phyloP scores from a whole-genome alignment of 768 basidiomycete genomes.

The Russula sp. region DNA sequence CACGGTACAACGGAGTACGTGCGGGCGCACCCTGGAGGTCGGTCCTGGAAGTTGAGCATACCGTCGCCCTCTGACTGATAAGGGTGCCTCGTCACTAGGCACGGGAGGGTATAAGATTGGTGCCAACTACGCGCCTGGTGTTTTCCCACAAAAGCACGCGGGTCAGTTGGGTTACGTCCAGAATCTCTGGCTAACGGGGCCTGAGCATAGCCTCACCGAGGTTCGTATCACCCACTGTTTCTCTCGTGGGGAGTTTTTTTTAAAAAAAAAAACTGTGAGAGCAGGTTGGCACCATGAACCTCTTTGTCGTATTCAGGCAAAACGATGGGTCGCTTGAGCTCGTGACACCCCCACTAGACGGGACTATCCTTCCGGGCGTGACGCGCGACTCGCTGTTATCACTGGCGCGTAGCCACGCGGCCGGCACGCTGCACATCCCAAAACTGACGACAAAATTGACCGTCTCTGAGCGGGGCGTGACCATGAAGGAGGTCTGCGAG shows the following conservation, averaged over 20 bases:
- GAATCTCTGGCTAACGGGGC: conserved; percentile 71
- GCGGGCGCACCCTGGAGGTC: conserved; percentile 81
- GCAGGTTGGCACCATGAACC: conserved; percentile 76
- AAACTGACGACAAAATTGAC: conserved; percentile 26
- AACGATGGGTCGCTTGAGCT: conserved; percentile 43
- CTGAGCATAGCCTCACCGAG: conserved; percentile 52
- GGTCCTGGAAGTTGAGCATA: background rate
- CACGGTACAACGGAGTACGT: conserved; percentile 73
- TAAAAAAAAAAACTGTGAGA: conserved; percentile 33
- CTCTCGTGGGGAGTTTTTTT: conserved; percentile 15
- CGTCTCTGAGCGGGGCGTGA: conserved; percentile 31
- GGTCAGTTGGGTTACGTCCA: conserved; percentile 66
- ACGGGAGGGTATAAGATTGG: conserved; percentile 58
- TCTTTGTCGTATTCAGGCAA: conserved; percentile 59
- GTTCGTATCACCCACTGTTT: conserved; percentile 31
- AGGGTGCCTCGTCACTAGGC: background rate
- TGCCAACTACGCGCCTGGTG: conserved; percentile 55
- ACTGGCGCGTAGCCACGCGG: conserved; percentile 34
- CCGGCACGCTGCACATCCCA: conserved; percentile 26
- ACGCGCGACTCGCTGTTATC: conserved; percentile 37
- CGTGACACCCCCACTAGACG: conserved; percentile 27
- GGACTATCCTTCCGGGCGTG: conserved; percentile 41
- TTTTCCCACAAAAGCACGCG: conserved; percentile 61
- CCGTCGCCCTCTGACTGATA: background rate
- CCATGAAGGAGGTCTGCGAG: conserved; percentile 31